phyloP scores from a whole-genome alignment of 805 yeast genomes.

The Candida silvicultrix region DNA sequence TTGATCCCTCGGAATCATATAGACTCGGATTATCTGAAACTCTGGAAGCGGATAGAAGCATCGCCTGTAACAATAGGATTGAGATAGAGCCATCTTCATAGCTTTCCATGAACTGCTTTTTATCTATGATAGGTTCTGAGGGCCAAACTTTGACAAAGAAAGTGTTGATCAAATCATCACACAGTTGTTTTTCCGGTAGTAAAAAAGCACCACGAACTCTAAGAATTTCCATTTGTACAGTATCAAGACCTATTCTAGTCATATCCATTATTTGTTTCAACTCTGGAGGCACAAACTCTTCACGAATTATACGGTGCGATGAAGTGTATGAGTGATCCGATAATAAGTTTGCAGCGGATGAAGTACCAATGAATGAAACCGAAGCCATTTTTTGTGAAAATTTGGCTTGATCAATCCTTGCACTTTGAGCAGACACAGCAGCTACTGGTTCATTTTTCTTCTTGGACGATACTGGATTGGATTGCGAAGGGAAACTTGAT shows the following conservation, averaged over 20 bases:
- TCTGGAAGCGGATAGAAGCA: slow-evolving; percentile 63
- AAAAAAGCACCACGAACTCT: slow-evolving; percentile 64
- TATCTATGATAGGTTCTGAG: slow-evolving; percentile 59
- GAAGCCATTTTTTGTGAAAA: slow-evolving; percentile 14
- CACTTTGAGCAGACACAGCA: slow-evolving; percentile 24
- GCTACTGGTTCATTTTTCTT: slow-evolving; percentile 30
- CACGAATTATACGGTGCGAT: slow-evolving; percentile 32
- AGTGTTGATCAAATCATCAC: slow-evolving; percentile 51
- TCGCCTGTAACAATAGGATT: slow-evolving; percentile 56
- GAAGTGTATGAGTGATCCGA: slow-evolving; percentile 22
- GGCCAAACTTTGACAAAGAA: slow-evolving; percentile 67
- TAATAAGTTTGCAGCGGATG: slow-evolving; percentile 34
- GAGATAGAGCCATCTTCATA: slow-evolving; percentile 55
- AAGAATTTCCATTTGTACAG: slow-evolving; percentile 60
- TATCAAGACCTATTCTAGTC: slow-evolving; percentile 31
- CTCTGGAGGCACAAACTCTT: slow-evolving; percentile 20
- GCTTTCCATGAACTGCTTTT: slow-evolving; percentile 52
- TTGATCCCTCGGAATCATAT: slow-evolving; percentile 37
- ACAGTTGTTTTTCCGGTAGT: slow-evolving; percentile 53
- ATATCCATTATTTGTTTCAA: slow-evolving; percentile 20
- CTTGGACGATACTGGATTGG: slow-evolving; percentile 6
- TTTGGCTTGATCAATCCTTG: slow-evolving; percentile 21
- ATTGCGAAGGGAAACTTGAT: slow-evolving; percentile 3
- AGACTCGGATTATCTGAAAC: slow-evolving; percentile 48
- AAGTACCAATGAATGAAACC: slow-evolving; percentile 46